These are phyloP conservation scores for Daphne laureola DNA, from an alignment of 441 rosid genomes.

Conservation along the genomic window DNA sequence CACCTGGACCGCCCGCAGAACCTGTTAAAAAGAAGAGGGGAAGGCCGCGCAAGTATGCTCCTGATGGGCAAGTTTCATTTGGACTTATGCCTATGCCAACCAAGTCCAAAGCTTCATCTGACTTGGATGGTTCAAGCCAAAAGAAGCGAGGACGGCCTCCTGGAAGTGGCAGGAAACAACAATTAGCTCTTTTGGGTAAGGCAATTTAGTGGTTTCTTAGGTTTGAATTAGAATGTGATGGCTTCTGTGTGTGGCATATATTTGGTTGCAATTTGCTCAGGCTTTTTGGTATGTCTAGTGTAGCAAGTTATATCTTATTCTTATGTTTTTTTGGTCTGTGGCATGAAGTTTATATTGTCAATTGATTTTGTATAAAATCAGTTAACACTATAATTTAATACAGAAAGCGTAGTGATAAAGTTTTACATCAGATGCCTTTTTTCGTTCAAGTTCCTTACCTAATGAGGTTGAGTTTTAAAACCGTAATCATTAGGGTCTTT, in stretches of 20 bases:
- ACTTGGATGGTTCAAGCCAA: slow-evolving; percentile 47
- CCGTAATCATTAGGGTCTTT: too few species aligned
- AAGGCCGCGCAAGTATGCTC: slow-evolving; percentile 89
- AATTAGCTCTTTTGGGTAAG: slow-evolving; percentile 79
- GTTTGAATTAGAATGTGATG: slow-evolving; percentile 11
- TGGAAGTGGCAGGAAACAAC: slow-evolving; percentile 96
- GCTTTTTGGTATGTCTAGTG: too few species aligned
- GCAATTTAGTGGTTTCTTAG: slow-evolving; percentile 14
- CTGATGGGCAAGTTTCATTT: slow-evolving; percentile 81
- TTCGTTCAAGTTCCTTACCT: too few species aligned
- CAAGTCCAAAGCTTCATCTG: slow-evolving; percentile 40
- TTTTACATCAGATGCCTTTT: too few species aligned
- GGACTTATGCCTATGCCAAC: slow-evolving; percentile 70
- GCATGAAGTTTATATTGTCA: neutral
- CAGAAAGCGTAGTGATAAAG: too few species aligned
- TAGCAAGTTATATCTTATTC: too few species aligned
- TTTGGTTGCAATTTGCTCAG: too few species aligned
- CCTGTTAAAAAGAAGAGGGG: slow-evolving; percentile 95
- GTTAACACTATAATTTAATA: too few species aligned
- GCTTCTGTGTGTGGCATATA: neutral
- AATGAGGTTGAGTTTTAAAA: too few species aligned
- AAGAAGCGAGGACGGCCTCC: slow-evolving; percentile 89
- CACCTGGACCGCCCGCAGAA: slow-evolving; percentile 40
- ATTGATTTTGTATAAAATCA: neutral
- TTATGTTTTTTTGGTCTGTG: too few species aligned